A percentile compares a stretch with the other conserved stretches of the same genome.
phyloP scores from a whole-genome alignment of 805 yeast genomes.

The Saturnispora gosingensis region DNA sequence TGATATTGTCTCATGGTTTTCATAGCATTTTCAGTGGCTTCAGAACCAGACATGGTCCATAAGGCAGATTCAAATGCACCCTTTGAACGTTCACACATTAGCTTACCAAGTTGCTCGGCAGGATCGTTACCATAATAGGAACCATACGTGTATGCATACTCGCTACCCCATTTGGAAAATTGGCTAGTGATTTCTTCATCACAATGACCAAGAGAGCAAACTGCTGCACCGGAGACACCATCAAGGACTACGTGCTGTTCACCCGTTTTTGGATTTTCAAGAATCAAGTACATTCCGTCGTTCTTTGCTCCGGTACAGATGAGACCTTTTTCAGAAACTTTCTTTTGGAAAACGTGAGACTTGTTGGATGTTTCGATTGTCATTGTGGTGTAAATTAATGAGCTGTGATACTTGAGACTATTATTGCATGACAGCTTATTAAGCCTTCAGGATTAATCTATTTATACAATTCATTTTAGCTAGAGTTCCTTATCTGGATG shows the following conservation, averaged over 20 bases:
- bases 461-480: not conserved
- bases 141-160: constrained; percentile 29
- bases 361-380: constrained; percentile 13
- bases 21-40: constrained; percentile 72
- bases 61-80: constrained; percentile 32
- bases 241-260: constrained; percentile 28
- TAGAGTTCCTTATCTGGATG: not conserved
- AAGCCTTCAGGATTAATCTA: not conserved
- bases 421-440: not conserved
- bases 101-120: constrained; percentile 34
- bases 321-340: constrained; percentile 30
- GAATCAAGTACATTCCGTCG: constrained; percentile 32
- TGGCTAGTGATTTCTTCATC: constrained; percentile 31
- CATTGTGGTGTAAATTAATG: constrained; percentile 2
- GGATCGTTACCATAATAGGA: constrained; percentile 27
- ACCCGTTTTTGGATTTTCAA: constrained; percentile 34
- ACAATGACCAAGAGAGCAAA: constrained; percentile 35
- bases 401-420: not conserved
- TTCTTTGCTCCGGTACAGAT: constrained; percentile 35
- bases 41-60: constrained; percentile 63
- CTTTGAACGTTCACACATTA: constrained; percentile 33
- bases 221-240: constrained; percentile 43
- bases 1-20: constrained; percentile 52
- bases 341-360: constrained; percentile 37
- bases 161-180: constrained; percentile 28